These are phyloP conservation scores for Cyclaneusma minus DNA, from an alignment of 2,329 filamentous ascomycete genomes.

Conservation along the genomic window DNA sequence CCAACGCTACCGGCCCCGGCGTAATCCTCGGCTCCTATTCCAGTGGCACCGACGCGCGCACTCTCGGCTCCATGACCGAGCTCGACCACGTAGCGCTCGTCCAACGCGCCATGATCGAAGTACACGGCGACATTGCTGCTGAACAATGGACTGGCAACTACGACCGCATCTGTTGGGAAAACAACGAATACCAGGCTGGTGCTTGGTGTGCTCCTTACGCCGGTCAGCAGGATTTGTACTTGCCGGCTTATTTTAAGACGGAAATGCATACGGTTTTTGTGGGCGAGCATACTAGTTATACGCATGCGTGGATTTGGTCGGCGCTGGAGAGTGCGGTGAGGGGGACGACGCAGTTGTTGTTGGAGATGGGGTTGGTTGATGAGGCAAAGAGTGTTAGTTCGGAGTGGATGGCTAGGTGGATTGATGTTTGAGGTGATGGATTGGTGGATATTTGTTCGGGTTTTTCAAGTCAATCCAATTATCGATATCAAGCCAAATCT, in stretches of 20 bases:
- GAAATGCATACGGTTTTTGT: slow-evolving; percentile 49
- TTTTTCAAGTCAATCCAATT: too few species aligned
- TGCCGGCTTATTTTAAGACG: slow-evolving; percentile 59
- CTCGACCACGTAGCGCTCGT: slow-evolving; percentile 46
- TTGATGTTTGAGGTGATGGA: slow-evolving; percentile 29
- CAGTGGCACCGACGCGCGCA: slow-evolving; percentile 26
- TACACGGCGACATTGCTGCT: slow-evolving; percentile 44
- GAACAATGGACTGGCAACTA: slow-evolving; percentile 51
- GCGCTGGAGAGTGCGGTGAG: slow-evolving; percentile 53
- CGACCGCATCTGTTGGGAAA: slow-evolving; percentile 48
- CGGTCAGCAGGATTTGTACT: slow-evolving; percentile 53
- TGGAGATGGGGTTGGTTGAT: slow-evolving; percentile 51
- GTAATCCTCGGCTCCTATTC: slow-evolving; percentile 45
- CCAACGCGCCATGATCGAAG: slow-evolving; percentile 48
- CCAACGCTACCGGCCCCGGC: slow-evolving; percentile 47
- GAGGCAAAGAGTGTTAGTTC: slow-evolving; percentile 49
- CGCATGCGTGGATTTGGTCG: slow-evolving; percentile 54
- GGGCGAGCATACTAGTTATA: slow-evolving; percentile 55
- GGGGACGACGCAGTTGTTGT: slow-evolving; percentile 45
- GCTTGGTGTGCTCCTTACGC: slow-evolving; percentile 45
- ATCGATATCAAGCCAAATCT: too few species aligned
- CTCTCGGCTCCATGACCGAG: slow-evolving; percentile 30
- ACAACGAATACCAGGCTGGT: slow-evolving; percentile 43
- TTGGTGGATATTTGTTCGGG: too few species aligned
- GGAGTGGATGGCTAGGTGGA: slow-evolving; percentile 57